Evolutionary conservation across 2,329 filamentous ascomycete genomes (phyloP), one percentile per base, ranked within the genome.

Genomic region (Fusarium sp.): DNA sequence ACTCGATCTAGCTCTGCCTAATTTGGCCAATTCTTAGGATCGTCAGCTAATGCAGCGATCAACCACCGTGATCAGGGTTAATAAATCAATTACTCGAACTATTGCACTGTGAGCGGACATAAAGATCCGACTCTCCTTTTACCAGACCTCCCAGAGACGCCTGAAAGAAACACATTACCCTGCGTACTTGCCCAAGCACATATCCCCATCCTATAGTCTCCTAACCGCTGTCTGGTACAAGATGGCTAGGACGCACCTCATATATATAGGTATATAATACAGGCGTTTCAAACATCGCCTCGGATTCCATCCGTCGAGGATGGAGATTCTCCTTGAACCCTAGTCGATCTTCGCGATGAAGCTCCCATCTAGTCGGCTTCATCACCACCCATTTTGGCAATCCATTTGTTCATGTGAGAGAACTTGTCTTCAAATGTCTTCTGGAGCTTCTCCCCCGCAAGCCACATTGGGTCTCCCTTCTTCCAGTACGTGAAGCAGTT

Each of bases 401-500:
- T 85, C 88, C 88, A 91, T 77, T 90, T 90, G 74, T 86, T 83
- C 86, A 91, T 90, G 66, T 87, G 84, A 0, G 82, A 81, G 75
- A 86, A 91, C 80, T 91, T 91, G 74, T 91, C 86, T 76, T 90
- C 89, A 70, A 89, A 86, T 17, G 84, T 85, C 70, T 87, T 88
- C 79, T 91, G 86, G 57, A 92, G 86, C 70, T 86, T 87, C 80
- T 90, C 85, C 69, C 89, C 89, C 2, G 87, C 84, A 1, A 79
- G 77, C 82, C 86, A 90, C 82, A 91, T 89, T 1, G 85, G 84
- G 56, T 89, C 87, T 32, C 84, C 84, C 69, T 85, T 84, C 54
- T 83, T 87, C 88, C 90, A 91, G 80, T 91, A 92, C n/a, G 85
- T 87, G 79, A 89, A 91, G 79, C 89, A 91, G 79, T 91, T 92